A percentile compares a stretch with the other conserved stretches of the same genome.
These are phyloP conservation scores for Flammula alnicola DNA, from an alignment of 1,284 basidiomycete species.

Conservation along the genomic window DNA sequence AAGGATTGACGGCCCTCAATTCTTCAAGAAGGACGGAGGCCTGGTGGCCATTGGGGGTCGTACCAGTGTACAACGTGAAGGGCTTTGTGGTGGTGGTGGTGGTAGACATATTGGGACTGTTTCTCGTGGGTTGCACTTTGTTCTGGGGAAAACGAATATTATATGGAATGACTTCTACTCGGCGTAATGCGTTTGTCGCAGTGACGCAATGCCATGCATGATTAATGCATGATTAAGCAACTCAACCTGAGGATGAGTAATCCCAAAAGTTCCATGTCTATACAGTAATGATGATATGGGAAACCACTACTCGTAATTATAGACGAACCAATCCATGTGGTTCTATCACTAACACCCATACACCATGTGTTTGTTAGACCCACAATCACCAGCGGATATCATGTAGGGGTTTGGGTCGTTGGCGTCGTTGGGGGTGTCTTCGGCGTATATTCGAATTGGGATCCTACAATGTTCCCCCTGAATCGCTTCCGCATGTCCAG, in stretches of 20 bases:
- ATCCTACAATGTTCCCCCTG: conserved; percentile 47
- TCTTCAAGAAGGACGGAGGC: conserved; percentile 72
- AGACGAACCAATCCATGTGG: no score
- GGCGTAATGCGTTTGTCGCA: no score
- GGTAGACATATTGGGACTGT: conserved; percentile 10
- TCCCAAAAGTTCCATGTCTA: no score
- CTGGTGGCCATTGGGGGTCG: conserved; percentile 75
- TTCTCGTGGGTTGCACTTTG: not conserved
- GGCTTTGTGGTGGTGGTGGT: conserved; percentile 41
- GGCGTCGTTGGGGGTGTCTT: conserved; percentile 22
- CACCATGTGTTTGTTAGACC: no score
- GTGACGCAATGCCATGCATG: no score
- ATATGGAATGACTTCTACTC: not conserved
- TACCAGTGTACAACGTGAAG: conserved; percentile 64
- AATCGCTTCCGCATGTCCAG: conserved; percentile 13
- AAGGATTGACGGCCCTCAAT: conserved; percentile 62
- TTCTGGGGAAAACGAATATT: not conserved
- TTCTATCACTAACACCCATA: no score
- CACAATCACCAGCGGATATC: no score
- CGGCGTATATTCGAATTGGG: conserved; percentile 47
- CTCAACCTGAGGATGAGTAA: no score
- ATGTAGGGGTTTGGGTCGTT: not conserved
- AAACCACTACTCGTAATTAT: no score
- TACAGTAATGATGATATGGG: no score
- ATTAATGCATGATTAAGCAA: no score